Conservation (phyloP, 2,329 filamentous ascomycete species). For the Fusarium sp. region DNA sequence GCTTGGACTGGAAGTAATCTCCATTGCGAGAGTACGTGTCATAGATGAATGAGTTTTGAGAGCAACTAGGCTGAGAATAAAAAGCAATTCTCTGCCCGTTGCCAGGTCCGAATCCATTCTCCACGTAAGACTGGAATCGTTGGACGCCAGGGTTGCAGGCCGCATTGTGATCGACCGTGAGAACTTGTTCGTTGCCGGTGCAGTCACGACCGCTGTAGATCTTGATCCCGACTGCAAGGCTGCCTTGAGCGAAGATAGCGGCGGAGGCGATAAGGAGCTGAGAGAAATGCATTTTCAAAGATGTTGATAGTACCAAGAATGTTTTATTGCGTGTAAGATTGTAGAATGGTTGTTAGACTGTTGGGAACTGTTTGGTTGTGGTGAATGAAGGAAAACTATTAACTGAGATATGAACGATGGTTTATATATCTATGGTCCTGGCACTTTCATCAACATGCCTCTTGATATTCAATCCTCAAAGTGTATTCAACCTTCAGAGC, state of each 20-base stretch:
- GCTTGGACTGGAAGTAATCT: background rate
- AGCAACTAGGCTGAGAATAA: background rate
- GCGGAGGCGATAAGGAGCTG: background rate
- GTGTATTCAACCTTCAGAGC: background rate
- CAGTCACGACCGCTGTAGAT: background rate
- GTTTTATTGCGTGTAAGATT: background rate
- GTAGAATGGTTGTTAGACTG: background rate
- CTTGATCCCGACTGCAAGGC: background rate
- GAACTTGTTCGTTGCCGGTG: background rate
- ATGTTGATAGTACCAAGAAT: background rate
- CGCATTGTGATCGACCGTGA: background rate
- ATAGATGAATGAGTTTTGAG: background rate
- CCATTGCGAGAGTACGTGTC: background rate
- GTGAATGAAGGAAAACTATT: background rate
- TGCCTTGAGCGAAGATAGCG: background rate
- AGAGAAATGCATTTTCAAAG: background rate
- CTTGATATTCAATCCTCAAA: background rate
- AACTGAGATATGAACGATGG: background rate
- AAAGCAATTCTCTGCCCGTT: background rate
- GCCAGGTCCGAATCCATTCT: background rate
- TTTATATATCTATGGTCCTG: background rate
- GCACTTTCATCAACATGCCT: background rate
- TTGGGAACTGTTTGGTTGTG: background rate
- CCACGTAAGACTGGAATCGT: background rate
- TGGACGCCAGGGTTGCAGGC: background rate